These are phyloP conservation scores for Jatropha multifida DNA, from an alignment of 441 rosid species.

Conservation along the genomic window DNA sequence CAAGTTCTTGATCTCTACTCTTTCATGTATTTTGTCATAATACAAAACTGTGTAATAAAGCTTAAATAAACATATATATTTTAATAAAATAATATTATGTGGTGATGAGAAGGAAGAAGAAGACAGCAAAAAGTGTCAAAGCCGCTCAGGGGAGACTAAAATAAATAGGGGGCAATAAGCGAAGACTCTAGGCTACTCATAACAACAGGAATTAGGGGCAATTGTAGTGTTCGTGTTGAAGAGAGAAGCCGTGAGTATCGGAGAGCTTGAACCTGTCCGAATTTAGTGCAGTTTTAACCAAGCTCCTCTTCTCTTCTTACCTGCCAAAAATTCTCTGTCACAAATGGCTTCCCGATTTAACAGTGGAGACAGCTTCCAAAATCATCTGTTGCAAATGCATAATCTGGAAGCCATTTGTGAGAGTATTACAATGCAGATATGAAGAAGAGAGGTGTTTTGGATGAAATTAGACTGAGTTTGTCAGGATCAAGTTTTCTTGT, in stretches of 20 bases:
- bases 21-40: too few species aligned
- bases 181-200: neutral
- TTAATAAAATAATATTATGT: too few species aligned
- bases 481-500: slow-evolving; percentile 8
- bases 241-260: neutral
- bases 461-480: slow-evolving; percentile 9
- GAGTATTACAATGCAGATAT: neutral
- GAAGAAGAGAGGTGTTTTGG: slow-evolving; percentile 2
- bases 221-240: neutral
- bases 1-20: neutral
- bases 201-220: neutral
- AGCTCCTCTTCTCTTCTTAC: neutral
- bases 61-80: too few species aligned
- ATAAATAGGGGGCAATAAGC: neutral
- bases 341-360: slow-evolving; percentile 14
- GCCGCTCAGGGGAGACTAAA: neutral
- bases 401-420: neutral
- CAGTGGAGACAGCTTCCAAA: too few species aligned
- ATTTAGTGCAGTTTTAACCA: slow-evolving; percentile 2
- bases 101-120: neutral
- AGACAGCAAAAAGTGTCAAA: neutral
- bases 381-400: too few species aligned
- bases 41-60: too few species aligned
- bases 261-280: slow-evolving; percentile 11
- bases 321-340: slow-evolving; percentile 9